These are phyloP conservation scores for Phytopythium montanum DNA, from an alignment of 352 stramenopile genomes.

Conservation along the genomic window DNA sequence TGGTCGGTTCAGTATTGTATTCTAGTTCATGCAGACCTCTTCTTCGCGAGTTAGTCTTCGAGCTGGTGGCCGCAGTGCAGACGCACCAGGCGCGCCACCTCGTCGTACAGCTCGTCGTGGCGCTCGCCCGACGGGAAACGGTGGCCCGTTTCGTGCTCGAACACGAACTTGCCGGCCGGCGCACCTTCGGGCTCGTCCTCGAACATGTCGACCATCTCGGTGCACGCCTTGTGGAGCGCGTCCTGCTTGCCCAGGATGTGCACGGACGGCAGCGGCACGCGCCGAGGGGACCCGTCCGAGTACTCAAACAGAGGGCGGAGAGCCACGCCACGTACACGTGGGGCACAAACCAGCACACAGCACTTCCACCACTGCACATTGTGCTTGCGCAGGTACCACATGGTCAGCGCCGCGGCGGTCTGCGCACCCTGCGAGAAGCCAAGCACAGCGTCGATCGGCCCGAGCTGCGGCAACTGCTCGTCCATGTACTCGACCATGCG, in stretches of 20 bases:
- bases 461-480: slow-evolving; percentile 32
- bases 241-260: slow-evolving; percentile 63
- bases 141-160: slow-evolving; percentile 41
- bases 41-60: background rate
- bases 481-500: slow-evolving; percentile 41
- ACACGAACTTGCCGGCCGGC: slow-evolving; percentile 28
- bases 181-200: slow-evolving; percentile 17
- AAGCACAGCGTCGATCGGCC: slow-evolving; percentile 55
- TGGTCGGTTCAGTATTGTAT: background rate
- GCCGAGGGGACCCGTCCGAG: slow-evolving; percentile 17
- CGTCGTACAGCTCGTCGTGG: slow-evolving; percentile 26
- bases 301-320: slow-evolving; percentile 39
- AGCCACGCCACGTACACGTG: slow-evolving; percentile 19
- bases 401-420: slow-evolving; percentile 39
- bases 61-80: slow-evolving; percentile 15
- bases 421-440: slow-evolving; percentile 69
- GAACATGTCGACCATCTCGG: slow-evolving; percentile 42
- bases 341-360: slow-evolving; percentile 38
- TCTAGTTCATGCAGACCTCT: background rate
- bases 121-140: slow-evolving; percentile 30
- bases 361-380: slow-evolving; percentile 42
- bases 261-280: slow-evolving; percentile 55
- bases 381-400: slow-evolving; percentile 33
- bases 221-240: slow-evolving; percentile 30
- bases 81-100: slow-evolving; percentile 23